Evolutionary conservation across 495 filamentous ascomycete genomes (phyloP), one percentile per base, ranked within the genome.

Genomic region (Penicillium canariense): DNA sequence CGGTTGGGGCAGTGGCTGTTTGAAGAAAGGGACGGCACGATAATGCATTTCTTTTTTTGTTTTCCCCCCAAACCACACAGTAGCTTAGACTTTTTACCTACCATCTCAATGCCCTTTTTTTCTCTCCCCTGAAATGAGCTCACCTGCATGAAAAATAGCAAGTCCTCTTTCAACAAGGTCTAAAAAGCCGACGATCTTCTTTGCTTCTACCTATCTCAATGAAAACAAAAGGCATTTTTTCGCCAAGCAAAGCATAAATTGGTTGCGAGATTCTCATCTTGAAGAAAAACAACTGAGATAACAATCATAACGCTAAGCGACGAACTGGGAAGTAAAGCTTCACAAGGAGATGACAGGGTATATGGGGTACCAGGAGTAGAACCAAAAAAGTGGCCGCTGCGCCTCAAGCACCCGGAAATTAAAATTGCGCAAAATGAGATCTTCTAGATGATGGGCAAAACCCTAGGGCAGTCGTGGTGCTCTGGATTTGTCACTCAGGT

Each of bases 21-120:
- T 68, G 66, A 66, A 61, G 61, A 62, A 65, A 61, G 66, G 56
- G 69, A 61, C 61, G 61, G 68, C 62, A 74, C 68, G 69, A 70
- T 69, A 63, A 73, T 68, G 70, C 68, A 66, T 70, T 70, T 69
- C 59, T 59, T 57, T 61, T 64, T 59, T 60, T 62, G 54, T 63
- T 66, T 62, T 50, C 45, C 64, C 59, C 62, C 58, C 55, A 53
- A 66, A 32, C 46, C 28, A 30, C 22, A 53, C 66, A 73, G 71
- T 74, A 76, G 73, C 67, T 65, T 76, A 76, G 73, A 76, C 68
- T 65, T 43, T 18, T 46, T 46, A 39, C 36, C 36, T 69, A 63
- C 55, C 66, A 70, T 68, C 60, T 63, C 61, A 69, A 69, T 70
- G 62, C 63, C 61, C 61, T 60, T 70, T 69, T 61, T 56, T 50